Base-by-base conservation (phyloP, 192 early-diverging fungal species). In the Rhizophagus prolifer region DNA sequence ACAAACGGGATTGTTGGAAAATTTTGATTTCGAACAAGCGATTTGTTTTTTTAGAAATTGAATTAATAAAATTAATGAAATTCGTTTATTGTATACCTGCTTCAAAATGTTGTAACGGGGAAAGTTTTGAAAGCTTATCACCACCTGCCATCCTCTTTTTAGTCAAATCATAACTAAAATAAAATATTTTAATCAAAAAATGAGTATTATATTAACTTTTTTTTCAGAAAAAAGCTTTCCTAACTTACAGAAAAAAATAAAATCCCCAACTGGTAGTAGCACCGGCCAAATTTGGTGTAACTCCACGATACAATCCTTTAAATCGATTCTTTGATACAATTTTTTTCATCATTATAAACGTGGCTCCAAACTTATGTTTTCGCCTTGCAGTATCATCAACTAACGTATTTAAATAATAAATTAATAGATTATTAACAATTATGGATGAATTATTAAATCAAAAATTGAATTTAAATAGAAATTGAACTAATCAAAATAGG, bases 191-290 rank as follows among this genome's bases (percentile, higher is more conserved):
- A 10, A 44, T 44, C 41, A 44, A 44, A 44, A 70, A 59, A 28
- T 69, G 13, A 58, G 44, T 19, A 28, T 4, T 31, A 70, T 58
- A 44, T 25, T 25, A 65, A 28, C 23, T 41, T 9, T 44, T 44
- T 44, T 44, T 44, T 44, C 10, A 10, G 10, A 41, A 41, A 44
- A 44, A 44, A 23, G 31, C 34, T 84, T 74, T 81, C 67, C 83
- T 85, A 65, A 65, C 86, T 84, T 95, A 96, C 91, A 92, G 95
- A 41, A 90, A 94, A 84, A 99, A 98, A 78, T 98, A 99, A n/a
- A 99, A 81, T 1, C 96, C 97, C 97, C 98, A 99, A 62, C 94
- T 95, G 14, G 92, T 82, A 13, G 93, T 94, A 31, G 96, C 89
- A 0, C 97, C 98, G 14, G 93, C 93, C 69, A 98, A 88, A 64